Conservation (phyloP, 345 rosid genomes). For the Linum usitatissimum region DNA sequence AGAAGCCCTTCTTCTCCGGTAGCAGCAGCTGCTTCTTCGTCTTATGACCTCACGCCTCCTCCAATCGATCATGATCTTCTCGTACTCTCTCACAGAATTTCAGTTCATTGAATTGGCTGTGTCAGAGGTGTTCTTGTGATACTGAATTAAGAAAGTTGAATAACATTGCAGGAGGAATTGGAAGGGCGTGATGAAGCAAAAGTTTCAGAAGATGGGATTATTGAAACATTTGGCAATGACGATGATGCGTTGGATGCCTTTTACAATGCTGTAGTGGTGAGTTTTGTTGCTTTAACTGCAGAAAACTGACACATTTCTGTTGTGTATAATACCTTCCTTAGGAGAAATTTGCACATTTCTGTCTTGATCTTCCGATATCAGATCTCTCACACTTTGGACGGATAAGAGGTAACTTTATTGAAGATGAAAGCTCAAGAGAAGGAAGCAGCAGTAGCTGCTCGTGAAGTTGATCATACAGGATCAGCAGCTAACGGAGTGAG, state of each 20-base stretch:
- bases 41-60: constrained; percentile 72
- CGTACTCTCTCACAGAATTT: constrained; percentile 18
- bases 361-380: constrained; percentile 37
- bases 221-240: constrained; percentile 71
- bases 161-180: constrained; percentile 39
- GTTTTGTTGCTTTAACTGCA: neutral
- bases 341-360: neutral
- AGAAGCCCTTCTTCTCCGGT: constrained; percentile 7
- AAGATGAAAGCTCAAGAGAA: too few species aligned
- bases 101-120: neutral
- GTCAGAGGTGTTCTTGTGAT: too few species aligned
- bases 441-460: too few species aligned
- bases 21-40: constrained; percentile 27
- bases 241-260: constrained; percentile 77
- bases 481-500: too few species aligned
- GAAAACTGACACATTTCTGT: neutral
- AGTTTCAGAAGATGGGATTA: constrained; percentile 63
- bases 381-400: constrained; percentile 85
- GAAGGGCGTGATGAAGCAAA: constrained; percentile 39
- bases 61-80: constrained; percentile 74
- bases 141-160: neutral
- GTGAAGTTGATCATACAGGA: too few species aligned
- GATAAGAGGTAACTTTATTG: constrained; percentile 55
- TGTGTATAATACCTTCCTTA: too few species aligned
- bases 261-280: constrained; percentile 54